Evolutionary conservation across 441 rosid species (phyloP).

Genomic region (Flueggea neowawraea): DNA sequence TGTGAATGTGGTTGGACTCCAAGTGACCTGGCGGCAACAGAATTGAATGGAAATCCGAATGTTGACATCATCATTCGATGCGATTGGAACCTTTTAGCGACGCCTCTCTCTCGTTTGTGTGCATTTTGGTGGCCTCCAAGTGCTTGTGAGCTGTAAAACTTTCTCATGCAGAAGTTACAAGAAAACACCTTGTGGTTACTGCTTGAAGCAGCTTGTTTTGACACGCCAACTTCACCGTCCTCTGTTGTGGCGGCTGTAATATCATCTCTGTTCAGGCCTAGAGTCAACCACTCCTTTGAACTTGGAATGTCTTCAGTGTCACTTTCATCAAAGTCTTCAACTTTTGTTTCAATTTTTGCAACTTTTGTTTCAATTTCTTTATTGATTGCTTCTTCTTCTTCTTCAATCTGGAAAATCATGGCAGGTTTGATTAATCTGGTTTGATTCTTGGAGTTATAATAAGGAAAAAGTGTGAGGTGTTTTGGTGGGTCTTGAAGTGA

Average conservation of each 20-base stretch:
- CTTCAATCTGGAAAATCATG: too few species aligned
- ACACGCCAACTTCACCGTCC: background rate
- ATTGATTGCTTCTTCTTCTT: too few species aligned
- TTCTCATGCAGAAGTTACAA: constrained; percentile 50
- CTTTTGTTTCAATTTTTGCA: too few species aligned
- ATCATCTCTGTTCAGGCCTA: too few species aligned
- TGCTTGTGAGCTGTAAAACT: constrained; percentile 51
- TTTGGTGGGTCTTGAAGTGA: too few species aligned
- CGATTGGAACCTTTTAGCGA: constrained; percentile 37
- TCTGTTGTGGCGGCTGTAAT: background rate
- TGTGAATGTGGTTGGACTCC: constrained; percentile 42
- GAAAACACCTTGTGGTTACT: constrained; percentile 30
- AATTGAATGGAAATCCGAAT: constrained; percentile 19
- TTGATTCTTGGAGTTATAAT: too few species aligned
- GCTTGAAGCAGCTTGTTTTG: constrained; percentile 14
- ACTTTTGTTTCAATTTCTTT: too few species aligned
- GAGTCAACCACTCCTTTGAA: too few species aligned
- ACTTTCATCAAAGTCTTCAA: too few species aligned
- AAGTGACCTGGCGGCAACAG: constrained; percentile 23
- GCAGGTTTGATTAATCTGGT: too few species aligned
- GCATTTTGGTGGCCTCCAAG: constrained; percentile 58
- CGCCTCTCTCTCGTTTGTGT: constrained; percentile 48
- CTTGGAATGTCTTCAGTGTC: too few species aligned
- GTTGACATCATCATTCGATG: constrained; percentile 30
- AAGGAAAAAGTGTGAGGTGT: too few species aligned